These are phyloP conservation scores for Hirschioporus abietinus DNA, from an alignment of 768 basidiomycete genomes.

Conservation along the genomic window DNA sequence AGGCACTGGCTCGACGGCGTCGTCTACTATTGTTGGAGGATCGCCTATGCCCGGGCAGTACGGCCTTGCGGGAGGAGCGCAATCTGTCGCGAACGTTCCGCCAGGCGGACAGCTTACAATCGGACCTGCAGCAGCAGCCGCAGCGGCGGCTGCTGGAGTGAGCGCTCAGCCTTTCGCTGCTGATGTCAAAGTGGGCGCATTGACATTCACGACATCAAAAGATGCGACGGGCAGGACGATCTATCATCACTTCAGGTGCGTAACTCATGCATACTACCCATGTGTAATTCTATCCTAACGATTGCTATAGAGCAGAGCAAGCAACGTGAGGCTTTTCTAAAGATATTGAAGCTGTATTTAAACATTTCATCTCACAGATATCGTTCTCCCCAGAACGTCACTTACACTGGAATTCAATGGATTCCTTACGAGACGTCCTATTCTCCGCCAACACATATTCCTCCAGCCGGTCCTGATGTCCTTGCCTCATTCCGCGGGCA, in stretches of 20 bases:
- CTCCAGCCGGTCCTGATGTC: constrained; percentile 53
- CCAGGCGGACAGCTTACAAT: background rate
- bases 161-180: constrained; percentile 22
- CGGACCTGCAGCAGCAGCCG: background rate
- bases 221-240: constrained; percentile 54
- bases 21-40: background rate
- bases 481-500: constrained; percentile 15
- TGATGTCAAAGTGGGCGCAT: constrained; percentile 58
- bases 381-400: constrained; percentile 58
- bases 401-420: constrained; percentile 56
- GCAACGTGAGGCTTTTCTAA: constrained; percentile 46
- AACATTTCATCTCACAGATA: constrained; percentile 40
- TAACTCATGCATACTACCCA: constrained; percentile 8
- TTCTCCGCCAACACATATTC: constrained; percentile 40
- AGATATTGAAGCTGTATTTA: constrained; percentile 1
- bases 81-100: background rate
- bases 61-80: background rate
- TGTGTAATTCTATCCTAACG: constrained; percentile 6
- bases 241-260: constrained; percentile 75
- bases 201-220: constrained; percentile 66
- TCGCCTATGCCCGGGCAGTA: background rate
- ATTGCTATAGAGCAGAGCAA: constrained; percentile 52
- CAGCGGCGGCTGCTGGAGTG: constrained; percentile 2
- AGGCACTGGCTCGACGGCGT: background rate
- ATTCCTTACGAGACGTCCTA: constrained; percentile 52